Percentiles rank a stretch among this genome's conserved stretches.
Conservation (phyloP, 2,329 filamentous ascomycete species). For the Hymenoscyphus fraxineus region DNA sequence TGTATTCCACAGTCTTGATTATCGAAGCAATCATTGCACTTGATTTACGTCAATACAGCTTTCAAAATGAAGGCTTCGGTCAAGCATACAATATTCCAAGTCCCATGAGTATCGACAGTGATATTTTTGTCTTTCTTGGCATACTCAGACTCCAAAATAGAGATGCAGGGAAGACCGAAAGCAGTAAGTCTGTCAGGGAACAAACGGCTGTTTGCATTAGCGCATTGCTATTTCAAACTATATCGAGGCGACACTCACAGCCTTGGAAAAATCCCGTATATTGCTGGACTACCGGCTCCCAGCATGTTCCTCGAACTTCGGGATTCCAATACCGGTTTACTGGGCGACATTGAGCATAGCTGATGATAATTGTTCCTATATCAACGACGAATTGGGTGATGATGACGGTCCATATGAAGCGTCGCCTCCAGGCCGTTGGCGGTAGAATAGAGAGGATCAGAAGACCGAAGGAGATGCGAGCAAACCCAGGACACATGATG, state of each 20-base stretch:
- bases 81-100: not conserved
- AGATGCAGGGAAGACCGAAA: not conserved
- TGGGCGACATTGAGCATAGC: not conserved
- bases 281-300: slow-evolving; percentile 3
- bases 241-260: not conserved
- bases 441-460: not conserved
- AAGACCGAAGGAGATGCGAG: not conserved
- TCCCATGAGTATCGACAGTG: not conserved
- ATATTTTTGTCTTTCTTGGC: not conserved
- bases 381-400: not conserved
- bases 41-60: not conserved
- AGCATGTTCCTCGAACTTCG: not conserved
- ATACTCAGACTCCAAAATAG: not conserved
- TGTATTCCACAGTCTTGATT: not conserved
- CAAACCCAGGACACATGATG: not conserved
- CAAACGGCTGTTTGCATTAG: not conserved
- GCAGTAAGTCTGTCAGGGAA: not conserved
- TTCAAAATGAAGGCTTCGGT: not conserved
- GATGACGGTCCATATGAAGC: not conserved
- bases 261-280: slow-evolving; percentile 6
- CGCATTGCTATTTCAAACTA: not conserved
- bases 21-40: not conserved
- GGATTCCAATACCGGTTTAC: not conserved
- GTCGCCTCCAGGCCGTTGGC: not conserved
- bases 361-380: not conserved